Conservation (phyloP, 257 asterid species). For the Schizonepeta tenuifolia region DNA sequence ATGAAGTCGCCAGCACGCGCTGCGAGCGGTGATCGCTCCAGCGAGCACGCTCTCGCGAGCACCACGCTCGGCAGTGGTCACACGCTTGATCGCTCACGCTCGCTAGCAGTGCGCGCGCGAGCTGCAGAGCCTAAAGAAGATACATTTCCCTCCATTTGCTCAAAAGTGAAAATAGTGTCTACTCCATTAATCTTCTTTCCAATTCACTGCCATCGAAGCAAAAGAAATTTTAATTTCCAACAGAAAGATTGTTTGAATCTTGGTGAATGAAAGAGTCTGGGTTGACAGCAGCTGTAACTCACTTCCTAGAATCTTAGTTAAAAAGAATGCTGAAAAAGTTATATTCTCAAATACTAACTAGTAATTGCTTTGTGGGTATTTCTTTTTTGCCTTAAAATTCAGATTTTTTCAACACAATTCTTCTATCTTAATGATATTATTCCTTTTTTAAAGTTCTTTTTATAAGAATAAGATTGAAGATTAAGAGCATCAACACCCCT, state of each 20-base stretch:
- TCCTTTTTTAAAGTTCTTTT: too few relatives aligned
- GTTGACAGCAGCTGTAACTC: slow-evolving; percentile 37
- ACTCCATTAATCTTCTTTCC: slow-evolving; percentile 24
- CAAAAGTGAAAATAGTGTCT: slow-evolving; percentile 16
- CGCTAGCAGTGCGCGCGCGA: too few relatives aligned
- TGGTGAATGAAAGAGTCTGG: background rate
- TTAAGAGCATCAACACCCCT: too few relatives aligned
- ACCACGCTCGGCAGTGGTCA: too few relatives aligned
- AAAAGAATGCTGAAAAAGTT: background rate
- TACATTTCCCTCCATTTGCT: slow-evolving; percentile 21
- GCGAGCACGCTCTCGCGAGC: too few relatives aligned
- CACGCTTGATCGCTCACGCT: too few relatives aligned
- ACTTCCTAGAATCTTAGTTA: slow-evolving; percentile 22
- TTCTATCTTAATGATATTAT: too few relatives aligned
- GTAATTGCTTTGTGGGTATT: too few relatives aligned
- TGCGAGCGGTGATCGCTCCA: too few relatives aligned
- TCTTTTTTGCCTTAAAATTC: background rate
- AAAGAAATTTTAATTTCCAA: background rate
- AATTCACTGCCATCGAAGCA: background rate
- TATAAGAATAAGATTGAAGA: too few relatives aligned
- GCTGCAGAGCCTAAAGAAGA: too few relatives aligned
- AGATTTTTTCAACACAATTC: background rate
- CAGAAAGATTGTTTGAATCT: slow-evolving; percentile 27
- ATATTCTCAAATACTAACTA: background rate
- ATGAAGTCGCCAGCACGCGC: too few relatives aligned